Conservation (phyloP, 495 filamentous ascomycete species). For the Chaetomidium leptoderma region DNA sequence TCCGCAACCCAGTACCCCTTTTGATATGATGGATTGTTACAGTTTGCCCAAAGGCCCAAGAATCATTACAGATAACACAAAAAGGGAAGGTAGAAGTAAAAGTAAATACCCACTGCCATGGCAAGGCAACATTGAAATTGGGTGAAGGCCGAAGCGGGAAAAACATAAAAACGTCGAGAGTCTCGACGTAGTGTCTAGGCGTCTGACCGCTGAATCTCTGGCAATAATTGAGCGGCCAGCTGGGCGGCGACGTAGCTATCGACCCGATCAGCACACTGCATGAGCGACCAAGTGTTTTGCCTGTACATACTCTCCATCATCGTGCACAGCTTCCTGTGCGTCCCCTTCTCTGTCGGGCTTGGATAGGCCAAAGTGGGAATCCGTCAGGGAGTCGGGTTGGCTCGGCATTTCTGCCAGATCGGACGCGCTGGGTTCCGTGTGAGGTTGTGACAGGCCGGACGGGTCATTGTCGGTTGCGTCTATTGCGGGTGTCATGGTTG, state of each 20-base stretch:
- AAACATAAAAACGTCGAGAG: not conserved
- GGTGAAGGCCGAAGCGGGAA: not conserved
- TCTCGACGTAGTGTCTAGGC: too few species aligned
- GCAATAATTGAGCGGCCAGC: conserved; percentile 24
- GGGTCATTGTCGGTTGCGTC: not conserved
- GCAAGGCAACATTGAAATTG: too few species aligned
- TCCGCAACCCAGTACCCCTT: too few species aligned
- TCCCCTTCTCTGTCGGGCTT: not conserved
- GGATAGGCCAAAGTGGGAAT: not conserved
- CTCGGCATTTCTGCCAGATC: not conserved
- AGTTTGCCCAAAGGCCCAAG: too few species aligned
- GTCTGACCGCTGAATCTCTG: conserved; percentile 19
- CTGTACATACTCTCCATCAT: conserved; percentile 5
- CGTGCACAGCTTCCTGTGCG: not conserved
- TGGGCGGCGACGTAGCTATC: conserved; percentile 13
- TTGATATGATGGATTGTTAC: too few species aligned
- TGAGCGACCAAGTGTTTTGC: not conserved
- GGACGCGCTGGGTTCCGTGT: not conserved
- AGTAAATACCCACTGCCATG: too few species aligned
- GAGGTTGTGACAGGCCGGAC: not conserved
- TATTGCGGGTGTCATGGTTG: not conserved
- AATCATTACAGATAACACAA: too few species aligned
- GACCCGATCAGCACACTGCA: not conserved
- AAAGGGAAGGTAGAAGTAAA: too few species aligned
- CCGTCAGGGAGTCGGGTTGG: not conserved